These are phyloP conservation scores for Diplocarpon rosae DNA, from an alignment of 2,329 filamentous ascomycete genomes.

Conservation along the genomic window DNA sequence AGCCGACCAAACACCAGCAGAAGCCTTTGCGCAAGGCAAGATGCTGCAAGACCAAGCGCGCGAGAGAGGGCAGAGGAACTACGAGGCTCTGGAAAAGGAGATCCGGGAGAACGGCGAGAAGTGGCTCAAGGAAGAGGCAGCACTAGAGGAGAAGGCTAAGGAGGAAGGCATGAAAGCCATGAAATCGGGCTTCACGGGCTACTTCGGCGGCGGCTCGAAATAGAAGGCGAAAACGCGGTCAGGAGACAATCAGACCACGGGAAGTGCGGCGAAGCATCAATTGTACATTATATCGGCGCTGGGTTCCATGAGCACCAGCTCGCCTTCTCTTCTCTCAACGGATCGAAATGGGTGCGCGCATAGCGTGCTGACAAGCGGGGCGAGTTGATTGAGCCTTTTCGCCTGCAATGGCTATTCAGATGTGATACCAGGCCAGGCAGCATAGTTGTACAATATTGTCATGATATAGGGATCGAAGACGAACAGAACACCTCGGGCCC, in stretches of 20 bases:
- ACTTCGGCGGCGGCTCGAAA: constrained; percentile 30
- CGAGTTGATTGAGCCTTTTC: not conserved
- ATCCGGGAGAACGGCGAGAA: constrained; percentile 89
- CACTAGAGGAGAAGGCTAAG: constrained; percentile 76
- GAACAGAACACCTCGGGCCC: not conserved
- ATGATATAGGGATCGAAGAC: constrained; percentile 5
- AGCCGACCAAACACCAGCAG: constrained; percentile 52
- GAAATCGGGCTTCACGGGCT: constrained; percentile 64
- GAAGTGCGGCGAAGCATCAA: constrained; percentile 2
- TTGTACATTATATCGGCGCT: constrained; percentile 9
- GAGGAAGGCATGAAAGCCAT: constrained; percentile 88
- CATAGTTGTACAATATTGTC: constrained; percentile 15
- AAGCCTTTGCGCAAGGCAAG: constrained; percentile 83
- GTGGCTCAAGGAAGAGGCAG: constrained; percentile 90
- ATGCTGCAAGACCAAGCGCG: constrained; percentile 93
- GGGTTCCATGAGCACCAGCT: constrained; percentile 7
- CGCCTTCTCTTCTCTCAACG: constrained; percentile 12
- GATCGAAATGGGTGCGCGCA: constrained; percentile 5
- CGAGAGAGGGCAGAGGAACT: constrained; percentile 82
- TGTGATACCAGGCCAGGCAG: not conserved
- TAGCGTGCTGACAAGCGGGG: constrained; percentile 5
- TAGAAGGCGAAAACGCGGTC: constrained; percentile 2
- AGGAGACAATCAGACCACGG: not conserved
- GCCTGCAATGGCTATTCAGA: too few species aligned
- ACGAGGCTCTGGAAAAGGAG: constrained; percentile 79